A percentile compares a stretch with the other conserved stretches of the same genome.
Conservation (phyloP, 148 eudicot genomes). For the Heliamphora exappendiculata region DNA sequence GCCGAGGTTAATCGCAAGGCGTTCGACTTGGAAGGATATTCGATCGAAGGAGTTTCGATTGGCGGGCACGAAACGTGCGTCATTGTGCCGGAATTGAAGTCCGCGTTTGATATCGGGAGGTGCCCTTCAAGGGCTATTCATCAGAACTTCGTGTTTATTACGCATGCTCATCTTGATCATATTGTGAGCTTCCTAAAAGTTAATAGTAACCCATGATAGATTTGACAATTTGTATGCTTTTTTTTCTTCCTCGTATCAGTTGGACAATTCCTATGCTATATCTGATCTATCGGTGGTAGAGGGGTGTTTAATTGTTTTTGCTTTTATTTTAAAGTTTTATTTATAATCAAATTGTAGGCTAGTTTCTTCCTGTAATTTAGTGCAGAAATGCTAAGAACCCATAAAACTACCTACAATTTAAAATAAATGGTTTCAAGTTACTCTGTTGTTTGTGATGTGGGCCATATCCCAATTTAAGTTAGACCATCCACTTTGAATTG, state of each 20-base stretch:
- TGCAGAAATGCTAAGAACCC: too few species aligned
- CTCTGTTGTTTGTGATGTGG: too few species aligned
- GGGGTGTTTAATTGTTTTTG: too few species aligned
- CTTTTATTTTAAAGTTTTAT: background rate
- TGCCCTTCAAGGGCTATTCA: conserved; percentile 80
- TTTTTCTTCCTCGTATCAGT: too few species aligned
- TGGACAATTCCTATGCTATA: too few species aligned
- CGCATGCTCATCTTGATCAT: conserved; percentile 97
- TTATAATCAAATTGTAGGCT: background rate
- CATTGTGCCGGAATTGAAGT: conserved; percentile 75
- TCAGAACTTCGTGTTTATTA: conserved; percentile 78
- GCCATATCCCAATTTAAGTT: too few species aligned
- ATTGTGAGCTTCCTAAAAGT: conserved; percentile 41
- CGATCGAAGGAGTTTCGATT: conserved; percentile 70
- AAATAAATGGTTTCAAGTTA: too few species aligned
- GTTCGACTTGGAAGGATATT: conserved; percentile 53
- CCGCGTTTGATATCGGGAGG: conserved; percentile 84
- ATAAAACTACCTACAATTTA: too few species aligned
- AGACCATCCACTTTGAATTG: too few species aligned
- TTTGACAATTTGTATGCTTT: background rate
- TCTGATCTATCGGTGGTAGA: background rate
- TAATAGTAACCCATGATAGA: background rate
- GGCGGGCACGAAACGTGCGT: conserved; percentile 96
- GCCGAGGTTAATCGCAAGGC: conserved; percentile 68
- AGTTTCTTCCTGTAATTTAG: background rate